Base-by-base conservation (phyloP, 1,284 basidiomycete species). In the Schizopora paradoxa region DNA sequence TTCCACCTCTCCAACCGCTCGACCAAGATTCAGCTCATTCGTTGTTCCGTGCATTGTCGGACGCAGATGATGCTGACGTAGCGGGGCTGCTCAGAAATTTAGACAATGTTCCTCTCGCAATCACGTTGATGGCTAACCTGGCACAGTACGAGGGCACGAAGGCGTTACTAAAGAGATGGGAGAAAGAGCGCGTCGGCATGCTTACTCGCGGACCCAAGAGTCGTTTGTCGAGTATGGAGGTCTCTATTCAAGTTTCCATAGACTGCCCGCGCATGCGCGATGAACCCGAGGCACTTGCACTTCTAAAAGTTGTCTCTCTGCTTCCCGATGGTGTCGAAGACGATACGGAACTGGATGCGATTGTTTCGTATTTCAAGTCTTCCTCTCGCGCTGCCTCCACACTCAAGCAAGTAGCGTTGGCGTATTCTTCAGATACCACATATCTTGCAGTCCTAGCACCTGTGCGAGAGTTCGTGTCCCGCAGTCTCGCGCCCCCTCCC, bases 241-340 rank as follows among this genome's bases (percentile, higher is more conserved):
- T 41, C n/a, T 41, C 39, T 8, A 28, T 41, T 13, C 23, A 13
- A 13, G 10, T 41, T 25, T 41, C 39, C 8, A 11, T 41, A 8
- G 13, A 22, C 16, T 10, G 19, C 28, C 11, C 18, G 13, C 11
- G n/a, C 11, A 22, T 41, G 19, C 39, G 18, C 13, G 13, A 13
- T 23, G 18, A 29, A 13, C 39, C 39, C 13, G 25, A 29, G 11
- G 23, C 39, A 10, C 23, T 11, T 13, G 13, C 13, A 13, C 19
- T 41, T 13, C 39, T 41, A 13, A n/a, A 23, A 11, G 28, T 28
- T 29, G 10, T 41, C 10, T 41, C 39, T 11, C 18, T 29, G 10
- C 23, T 41, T 41, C 39, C 39, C 13, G 39, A 18, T 10, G 39
- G 39, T n/a, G 23, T 41, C 11, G 29, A 31, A 31, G 11, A 31